Percentiles rank a stretch among this genome's conserved stretches.
Conservation (phyloP, 2,329 filamentous ascomycete genomes). For the Fusarium fujikuroi region DNA sequence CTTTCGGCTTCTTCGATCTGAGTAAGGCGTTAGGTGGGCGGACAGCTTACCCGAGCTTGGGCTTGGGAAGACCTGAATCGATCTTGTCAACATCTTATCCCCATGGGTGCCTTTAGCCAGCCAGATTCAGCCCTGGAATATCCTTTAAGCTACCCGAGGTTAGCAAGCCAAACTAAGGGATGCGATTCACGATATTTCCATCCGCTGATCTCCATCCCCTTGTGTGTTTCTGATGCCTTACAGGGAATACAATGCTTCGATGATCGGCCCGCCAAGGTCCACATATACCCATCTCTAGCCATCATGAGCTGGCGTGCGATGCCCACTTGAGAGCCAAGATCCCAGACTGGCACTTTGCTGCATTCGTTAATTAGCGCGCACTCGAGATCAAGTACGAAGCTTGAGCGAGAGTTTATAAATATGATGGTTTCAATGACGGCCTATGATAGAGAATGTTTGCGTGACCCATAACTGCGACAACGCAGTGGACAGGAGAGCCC, state of each 20-base stretch:
- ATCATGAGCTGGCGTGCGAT: neutral
- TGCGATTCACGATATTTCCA: neutral
- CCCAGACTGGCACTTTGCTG: neutral
- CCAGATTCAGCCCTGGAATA: neutral
- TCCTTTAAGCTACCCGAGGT: neutral
- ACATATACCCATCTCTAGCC: constrained; percentile 24
- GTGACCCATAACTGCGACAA: neutral
- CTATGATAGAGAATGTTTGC: neutral
- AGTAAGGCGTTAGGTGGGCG: neutral
- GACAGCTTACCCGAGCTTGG: neutral
- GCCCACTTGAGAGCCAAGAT: constrained; percentile 1
- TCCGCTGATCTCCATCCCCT: neutral
- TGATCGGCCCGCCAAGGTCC: constrained; percentile 18
- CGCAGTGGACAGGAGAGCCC: neutral
- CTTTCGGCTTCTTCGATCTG: neutral
- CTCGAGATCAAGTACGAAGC: neutral
- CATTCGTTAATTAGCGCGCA: neutral
- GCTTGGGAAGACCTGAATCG: neutral
- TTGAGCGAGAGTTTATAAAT: neutral
- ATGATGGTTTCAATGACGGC: neutral
- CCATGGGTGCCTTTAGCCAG: neutral
- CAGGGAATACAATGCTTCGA: neutral
- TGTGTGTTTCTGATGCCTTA: constrained; percentile 1
- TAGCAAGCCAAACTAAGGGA: neutral
- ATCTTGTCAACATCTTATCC: neutral